These are phyloP conservation scores for Podila epigama DNA, from an alignment of 192 early-diverging fungal genomes.

Conservation along the genomic window DNA sequence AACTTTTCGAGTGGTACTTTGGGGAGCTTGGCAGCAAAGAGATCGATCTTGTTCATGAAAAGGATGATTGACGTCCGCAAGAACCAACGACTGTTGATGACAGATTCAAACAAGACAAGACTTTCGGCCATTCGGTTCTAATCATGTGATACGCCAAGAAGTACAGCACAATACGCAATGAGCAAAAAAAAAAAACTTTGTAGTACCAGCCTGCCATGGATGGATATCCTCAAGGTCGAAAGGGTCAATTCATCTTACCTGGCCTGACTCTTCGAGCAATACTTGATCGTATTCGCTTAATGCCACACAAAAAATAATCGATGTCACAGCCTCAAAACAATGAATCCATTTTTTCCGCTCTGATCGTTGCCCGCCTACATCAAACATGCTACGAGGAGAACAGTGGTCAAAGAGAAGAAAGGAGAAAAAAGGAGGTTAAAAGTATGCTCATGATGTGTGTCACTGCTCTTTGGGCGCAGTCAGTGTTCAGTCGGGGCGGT, in stretches of 20 bases:
- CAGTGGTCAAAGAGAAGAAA: neutral
- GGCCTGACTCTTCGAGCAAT: conserved; percentile 81
- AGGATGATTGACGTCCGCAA: conserved; percentile 90
- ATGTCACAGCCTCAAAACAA: conserved; percentile 85
- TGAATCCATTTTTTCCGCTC: conserved; percentile 91
- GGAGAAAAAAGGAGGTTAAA: neutral
- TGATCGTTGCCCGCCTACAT: conserved; percentile 86
- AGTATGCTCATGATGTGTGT: neutral
- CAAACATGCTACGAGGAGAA: conserved; percentile 87
- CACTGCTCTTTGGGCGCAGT: too few species aligned
- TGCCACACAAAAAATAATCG: conserved; percentile 94
- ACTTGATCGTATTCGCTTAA: conserved; percentile 95
- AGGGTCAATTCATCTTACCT: conserved; percentile 46
- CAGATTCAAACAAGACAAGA: conserved; percentile 88
- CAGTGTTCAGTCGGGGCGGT: too few species aligned
- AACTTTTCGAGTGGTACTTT: conserved; percentile 79
- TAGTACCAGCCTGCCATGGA: neutral
- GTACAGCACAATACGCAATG: too few species aligned
- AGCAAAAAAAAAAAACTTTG: neutral
- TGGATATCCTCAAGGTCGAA: neutral
- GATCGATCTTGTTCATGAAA: conserved; percentile 94
- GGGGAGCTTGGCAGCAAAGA: conserved; percentile 84
- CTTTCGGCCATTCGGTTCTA: conserved; percentile 95
- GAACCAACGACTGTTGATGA: conserved; percentile 95
- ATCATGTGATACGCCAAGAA: too few species aligned